A percentile compares a stretch with the other conserved stretches of the same genome.
phyloP scores from a whole-genome alignment of 345 rosid species.

The Arabis alpina region DNA sequence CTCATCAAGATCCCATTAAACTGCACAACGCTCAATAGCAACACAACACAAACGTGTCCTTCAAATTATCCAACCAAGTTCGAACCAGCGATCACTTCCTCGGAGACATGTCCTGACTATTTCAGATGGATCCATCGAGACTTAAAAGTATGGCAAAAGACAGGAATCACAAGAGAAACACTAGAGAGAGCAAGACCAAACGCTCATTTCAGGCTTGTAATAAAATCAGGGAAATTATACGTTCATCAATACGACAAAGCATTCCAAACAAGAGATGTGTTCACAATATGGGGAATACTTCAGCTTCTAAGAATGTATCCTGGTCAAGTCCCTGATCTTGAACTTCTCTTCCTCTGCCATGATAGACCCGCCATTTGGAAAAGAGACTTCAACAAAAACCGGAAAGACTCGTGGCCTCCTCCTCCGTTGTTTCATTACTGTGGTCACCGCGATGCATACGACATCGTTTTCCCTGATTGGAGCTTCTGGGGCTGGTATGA shows the following conservation, averaged over 20 bases:
- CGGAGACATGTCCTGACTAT: slow-evolving; percentile 62
- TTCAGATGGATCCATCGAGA: slow-evolving; percentile 73
- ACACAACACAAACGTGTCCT: slow-evolving; percentile 39
- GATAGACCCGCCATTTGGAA: slow-evolving; percentile 52
- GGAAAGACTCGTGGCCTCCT: slow-evolving; percentile 45
- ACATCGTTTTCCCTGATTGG: slow-evolving; percentile 73
- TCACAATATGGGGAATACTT: slow-evolving; percentile 72
- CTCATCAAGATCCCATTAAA: slow-evolving; percentile 37
- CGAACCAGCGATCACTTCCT: slow-evolving; percentile 1
- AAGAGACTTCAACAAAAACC: slow-evolving; percentile 28
- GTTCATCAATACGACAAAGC: slow-evolving; percentile 49
- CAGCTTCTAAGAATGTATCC: slow-evolving; percentile 77
- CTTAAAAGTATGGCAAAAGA: slow-evolving; percentile 54
- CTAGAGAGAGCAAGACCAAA: slow-evolving; percentile 45
- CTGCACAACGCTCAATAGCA: slow-evolving; percentile 38
- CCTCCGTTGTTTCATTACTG: slow-evolving; percentile 75
- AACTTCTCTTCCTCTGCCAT: slow-evolving; percentile 57
- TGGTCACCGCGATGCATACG: slow-evolving; percentile 47
- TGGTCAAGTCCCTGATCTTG: slow-evolving; percentile 64
- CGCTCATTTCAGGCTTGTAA: slow-evolving; percentile 59
- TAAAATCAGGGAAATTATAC: slow-evolving; percentile 53
- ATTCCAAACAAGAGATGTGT: slow-evolving; percentile 63
- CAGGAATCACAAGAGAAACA: slow-evolving; percentile 60
- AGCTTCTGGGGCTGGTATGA: slow-evolving; percentile 76
- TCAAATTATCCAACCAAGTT: slow-evolving; percentile 37